Conservation (phyloP, 2,329 filamentous ascomycete genomes). For the Colletotrichum camelliae region DNA sequence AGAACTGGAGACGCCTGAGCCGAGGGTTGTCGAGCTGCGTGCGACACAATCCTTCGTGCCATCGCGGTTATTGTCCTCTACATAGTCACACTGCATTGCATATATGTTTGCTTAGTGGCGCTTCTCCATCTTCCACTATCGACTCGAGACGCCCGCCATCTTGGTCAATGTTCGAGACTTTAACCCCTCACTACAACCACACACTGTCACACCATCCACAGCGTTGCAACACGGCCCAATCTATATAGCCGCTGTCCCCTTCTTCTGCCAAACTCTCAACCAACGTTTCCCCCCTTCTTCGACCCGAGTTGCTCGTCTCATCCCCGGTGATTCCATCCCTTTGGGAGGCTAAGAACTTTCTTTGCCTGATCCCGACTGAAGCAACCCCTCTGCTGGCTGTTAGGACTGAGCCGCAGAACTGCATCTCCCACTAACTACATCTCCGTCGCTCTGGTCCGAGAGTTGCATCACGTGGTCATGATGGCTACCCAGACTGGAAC, state of each 20-base stretch:
- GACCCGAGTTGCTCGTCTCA: not conserved
- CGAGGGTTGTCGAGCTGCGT: conserved; percentile 24
- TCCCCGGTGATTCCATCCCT: conserved; percentile 1
- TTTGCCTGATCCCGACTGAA: conserved; percentile 28
- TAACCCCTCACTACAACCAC: not conserved
- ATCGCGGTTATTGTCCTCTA: conserved; percentile 25
- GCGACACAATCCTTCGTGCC: conserved; percentile 17
- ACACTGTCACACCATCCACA: not conserved
- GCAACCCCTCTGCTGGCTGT: conserved; percentile 26
- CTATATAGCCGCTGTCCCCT: conserved; percentile 22
- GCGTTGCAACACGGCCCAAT: not conserved
- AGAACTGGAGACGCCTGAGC: conserved; percentile 27
- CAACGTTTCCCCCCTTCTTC: not conserved
- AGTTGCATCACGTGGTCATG: not conserved
- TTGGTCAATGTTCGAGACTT: not conserved
- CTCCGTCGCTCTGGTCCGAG: not conserved
- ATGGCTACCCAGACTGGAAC: conserved; percentile 44
- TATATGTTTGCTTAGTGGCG: conserved; percentile 19
- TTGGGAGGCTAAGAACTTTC: conserved; percentile 21
- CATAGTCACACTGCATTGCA: conserved; percentile 23
- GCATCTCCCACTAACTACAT: not conserved
- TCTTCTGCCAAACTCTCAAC: not conserved
- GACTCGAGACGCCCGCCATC: not conserved
- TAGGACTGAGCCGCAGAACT: conserved; percentile 22
- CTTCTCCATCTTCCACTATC: not conserved